Percentiles rank a stretch among this genome's conserved stretches.
These are phyloP conservation scores for Brassica carinata DNA, from an alignment of 345 rosid genomes.

Conservation along the genomic window DNA sequence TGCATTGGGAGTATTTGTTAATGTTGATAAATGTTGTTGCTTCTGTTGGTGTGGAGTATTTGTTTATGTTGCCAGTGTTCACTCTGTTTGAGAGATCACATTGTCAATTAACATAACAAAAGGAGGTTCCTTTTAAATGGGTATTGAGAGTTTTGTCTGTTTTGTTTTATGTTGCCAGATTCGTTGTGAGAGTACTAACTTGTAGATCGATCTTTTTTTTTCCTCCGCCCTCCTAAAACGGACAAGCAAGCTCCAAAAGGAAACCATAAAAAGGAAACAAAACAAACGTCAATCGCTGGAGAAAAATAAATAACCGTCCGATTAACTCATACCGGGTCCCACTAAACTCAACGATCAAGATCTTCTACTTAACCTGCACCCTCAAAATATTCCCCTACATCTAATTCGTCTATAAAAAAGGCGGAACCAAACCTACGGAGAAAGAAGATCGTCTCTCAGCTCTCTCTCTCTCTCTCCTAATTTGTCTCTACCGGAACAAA, in stretches of 20 bases:
- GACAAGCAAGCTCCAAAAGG: constrained; percentile 27
- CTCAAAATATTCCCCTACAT: not conserved
- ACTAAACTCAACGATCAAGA: constrained; percentile 10
- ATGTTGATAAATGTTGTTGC: not conserved
- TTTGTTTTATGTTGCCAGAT: no score
- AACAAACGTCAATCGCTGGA: constrained; percentile 34
- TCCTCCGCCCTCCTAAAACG: constrained; percentile 33
- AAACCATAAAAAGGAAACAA: no score
- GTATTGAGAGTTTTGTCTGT: not conserved
- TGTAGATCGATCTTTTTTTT: constrained; percentile 20
- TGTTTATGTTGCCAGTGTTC: constrained; percentile 11
- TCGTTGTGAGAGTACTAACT: constrained; percentile 29
- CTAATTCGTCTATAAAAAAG: constrained; percentile 15
- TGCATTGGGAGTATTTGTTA: not conserved
- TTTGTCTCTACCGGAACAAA: constrained; percentile 2
- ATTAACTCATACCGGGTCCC: constrained; percentile 3
- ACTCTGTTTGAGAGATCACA: no score
- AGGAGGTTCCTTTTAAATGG: no score
- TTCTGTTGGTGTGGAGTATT: not conserved
- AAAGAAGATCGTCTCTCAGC: not conserved
- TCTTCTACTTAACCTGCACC: not conserved
- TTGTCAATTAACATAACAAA: no score
- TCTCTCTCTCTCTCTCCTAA: not conserved
- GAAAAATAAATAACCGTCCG: constrained; percentile 17
- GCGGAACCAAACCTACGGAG: constrained; percentile 26